Percentiles rank a stretch among this genome's conserved stretches.
These are phyloP conservation scores for Hypholoma fasciculare DNA, from an alignment of 768 basidiomycete species.

Conservation along the genomic window DNA sequence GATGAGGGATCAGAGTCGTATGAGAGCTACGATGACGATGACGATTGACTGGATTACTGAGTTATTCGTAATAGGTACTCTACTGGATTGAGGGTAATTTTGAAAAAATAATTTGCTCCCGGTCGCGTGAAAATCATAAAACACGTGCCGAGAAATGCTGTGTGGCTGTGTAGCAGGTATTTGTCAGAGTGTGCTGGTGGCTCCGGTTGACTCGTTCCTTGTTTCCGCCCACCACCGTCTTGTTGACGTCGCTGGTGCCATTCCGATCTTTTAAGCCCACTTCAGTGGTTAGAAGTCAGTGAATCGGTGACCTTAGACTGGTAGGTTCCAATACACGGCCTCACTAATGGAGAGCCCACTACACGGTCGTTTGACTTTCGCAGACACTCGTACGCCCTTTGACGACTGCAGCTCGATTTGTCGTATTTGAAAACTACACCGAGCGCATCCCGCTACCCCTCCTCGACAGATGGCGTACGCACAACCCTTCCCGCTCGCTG, in stretches of 20 bases:
- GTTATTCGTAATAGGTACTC: neutral
- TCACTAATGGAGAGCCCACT: conserved; percentile 15
- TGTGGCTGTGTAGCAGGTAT: neutral
- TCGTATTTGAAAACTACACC: conserved; percentile 15
- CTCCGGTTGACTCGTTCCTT: conserved; percentile 3
- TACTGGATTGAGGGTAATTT: no score
- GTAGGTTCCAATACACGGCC: conserved; percentile 20
- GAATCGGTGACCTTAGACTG: conserved; percentile 19
- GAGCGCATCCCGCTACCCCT: conserved; percentile 24
- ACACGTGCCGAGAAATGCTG: neutral
- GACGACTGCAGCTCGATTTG: conserved; percentile 13
- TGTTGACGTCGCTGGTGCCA: conserved; percentile 21
- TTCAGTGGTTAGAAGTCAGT: conserved; percentile 10
- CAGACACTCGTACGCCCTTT: conserved; percentile 18
- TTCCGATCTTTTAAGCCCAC: conserved; percentile 13
- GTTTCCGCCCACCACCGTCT: conserved; percentile 25
- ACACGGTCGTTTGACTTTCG: conserved; percentile 18
- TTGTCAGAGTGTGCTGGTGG: conserved; percentile 9
- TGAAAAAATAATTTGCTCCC: no score
- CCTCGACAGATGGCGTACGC: conserved; percentile 59
- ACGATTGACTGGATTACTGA: neutral
- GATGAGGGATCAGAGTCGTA: conserved; percentile 18
- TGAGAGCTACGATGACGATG: conserved; percentile 9
- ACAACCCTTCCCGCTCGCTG: conserved; percentile 81
- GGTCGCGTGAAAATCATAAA: neutral